These are phyloP conservation scores for Aureobasidium sp. DNA, from an alignment of 2,329 filamentous ascomycete species.

Conservation along the genomic window DNA sequence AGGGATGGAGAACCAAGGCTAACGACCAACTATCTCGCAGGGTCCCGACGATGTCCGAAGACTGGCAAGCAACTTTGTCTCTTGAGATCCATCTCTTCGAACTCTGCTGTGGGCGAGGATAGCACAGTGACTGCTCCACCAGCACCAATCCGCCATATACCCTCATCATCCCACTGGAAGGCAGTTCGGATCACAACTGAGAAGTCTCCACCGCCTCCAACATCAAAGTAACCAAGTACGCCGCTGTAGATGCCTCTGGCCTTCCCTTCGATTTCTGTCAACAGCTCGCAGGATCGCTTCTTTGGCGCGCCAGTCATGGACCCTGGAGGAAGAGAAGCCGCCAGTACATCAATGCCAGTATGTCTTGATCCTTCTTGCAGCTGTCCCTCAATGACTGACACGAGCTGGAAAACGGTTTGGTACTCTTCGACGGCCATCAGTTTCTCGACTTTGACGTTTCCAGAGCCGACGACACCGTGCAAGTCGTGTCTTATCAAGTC, in stretches of 20 bases:
- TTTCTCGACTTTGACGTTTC: slow-evolving; percentile 63
- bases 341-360: slow-evolving; percentile 66
- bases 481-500: slow-evolving; percentile 93
- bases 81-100: slow-evolving; percentile 69
- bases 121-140: slow-evolving; percentile 84
- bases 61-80: slow-evolving; percentile 17
- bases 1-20: background rate
- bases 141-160: slow-evolving; percentile 72
- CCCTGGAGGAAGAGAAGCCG: slow-evolving; percentile 72
- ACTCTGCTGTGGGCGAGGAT: slow-evolving; percentile 71
- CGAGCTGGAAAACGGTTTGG: slow-evolving; percentile 82
- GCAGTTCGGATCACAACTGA: slow-evolving; percentile 83
- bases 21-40: background rate
- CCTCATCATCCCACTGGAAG: slow-evolving; percentile 57
- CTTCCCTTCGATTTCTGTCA: slow-evolving; percentile 57
- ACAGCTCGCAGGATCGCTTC: slow-evolving; percentile 78
- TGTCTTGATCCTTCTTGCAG: slow-evolving; percentile 32
- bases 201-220: slow-evolving; percentile 77
- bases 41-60: slow-evolving; percentile 14
- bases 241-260: slow-evolving; percentile 76
- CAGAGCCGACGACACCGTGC: slow-evolving; percentile 70
- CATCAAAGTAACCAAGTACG: slow-evolving; percentile 82
- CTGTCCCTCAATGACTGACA: slow-evolving; percentile 72
- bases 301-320: slow-evolving; percentile 97
- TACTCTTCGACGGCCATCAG: slow-evolving; percentile 86